These are phyloP conservation scores for Claviceps sorghi DNA, from an alignment of 2,329 filamentous ascomycete species.

Conservation along the genomic window DNA sequence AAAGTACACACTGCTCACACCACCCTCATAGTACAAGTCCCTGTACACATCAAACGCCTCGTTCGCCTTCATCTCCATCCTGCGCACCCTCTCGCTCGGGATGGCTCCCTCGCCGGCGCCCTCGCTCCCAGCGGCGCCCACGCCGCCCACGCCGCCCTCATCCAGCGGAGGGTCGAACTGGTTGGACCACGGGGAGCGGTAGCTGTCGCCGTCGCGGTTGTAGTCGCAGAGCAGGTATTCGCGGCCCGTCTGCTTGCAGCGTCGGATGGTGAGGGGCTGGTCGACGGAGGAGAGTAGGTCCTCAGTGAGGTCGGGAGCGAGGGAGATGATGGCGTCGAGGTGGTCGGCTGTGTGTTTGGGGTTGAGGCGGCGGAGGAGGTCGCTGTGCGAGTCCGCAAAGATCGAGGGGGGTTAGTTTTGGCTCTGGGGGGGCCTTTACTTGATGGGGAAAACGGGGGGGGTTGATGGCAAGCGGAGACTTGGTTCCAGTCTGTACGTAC, in stretches of 20 bases:
- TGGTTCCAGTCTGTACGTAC: conserved; percentile 33
- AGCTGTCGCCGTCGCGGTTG: conserved; percentile 96
- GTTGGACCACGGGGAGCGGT: conserved; percentile 97
- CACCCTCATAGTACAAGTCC: conserved; percentile 93
- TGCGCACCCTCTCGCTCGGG: conserved; percentile 77
- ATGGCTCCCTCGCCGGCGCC: conserved; percentile 65
- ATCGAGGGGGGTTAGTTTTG: background rate
- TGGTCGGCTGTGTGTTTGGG: conserved; percentile 82
- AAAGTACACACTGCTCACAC: conserved; percentile 90
- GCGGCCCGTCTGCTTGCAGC: conserved; percentile 75
- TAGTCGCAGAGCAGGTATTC: conserved; percentile 99
- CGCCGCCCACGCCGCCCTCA: conserved; percentile 39
- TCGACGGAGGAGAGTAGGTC: conserved; percentile 96
- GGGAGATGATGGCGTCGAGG: conserved; percentile 73
- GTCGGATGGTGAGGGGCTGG: conserved; percentile 75
- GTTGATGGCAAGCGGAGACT: too few relatives aligned
- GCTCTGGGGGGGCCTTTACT: too few relatives aligned
- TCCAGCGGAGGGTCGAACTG: conserved; percentile 88
- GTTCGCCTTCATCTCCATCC: conserved; percentile 88
- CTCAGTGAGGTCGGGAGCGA: conserved; percentile 86
- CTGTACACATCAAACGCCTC: conserved; percentile 95
- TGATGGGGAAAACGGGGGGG: too few relatives aligned
- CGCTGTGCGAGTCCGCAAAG: conserved; percentile 36
- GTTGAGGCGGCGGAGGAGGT: conserved; percentile 94
- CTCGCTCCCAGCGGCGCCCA: conserved; percentile 39